phyloP scores from a whole-genome alignment of 1,284 basidiomycete genomes.

The Ganoderma meredithae region DNA sequence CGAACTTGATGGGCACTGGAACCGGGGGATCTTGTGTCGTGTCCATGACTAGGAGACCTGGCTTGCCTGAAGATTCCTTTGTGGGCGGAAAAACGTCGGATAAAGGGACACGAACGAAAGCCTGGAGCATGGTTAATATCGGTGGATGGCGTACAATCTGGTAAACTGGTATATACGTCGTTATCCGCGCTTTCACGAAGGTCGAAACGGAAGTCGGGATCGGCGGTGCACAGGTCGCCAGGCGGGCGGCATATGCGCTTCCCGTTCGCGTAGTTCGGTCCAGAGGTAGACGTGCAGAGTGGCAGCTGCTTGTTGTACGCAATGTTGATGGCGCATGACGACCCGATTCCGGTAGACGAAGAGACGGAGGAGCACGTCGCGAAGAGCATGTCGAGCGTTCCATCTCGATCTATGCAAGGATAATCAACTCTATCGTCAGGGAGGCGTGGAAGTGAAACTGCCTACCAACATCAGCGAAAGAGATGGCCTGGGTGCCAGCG shows the following conservation, averaged over 20 bases:
- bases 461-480: slow-evolving; percentile 93
- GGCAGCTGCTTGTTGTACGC: slow-evolving; percentile 94
- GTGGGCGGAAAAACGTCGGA: slow-evolving; percentile 62
- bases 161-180: slow-evolving; percentile 51
- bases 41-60: slow-evolving; percentile 74
- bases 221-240: slow-evolving; percentile 83
- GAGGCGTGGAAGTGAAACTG: background rate
- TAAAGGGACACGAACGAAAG: slow-evolving; percentile 74
- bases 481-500: slow-evolving; percentile 77
- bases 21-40: slow-evolving; percentile 67
- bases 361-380: slow-evolving; percentile 83
- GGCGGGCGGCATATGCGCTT: slow-evolving; percentile 75
- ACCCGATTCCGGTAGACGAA: slow-evolving; percentile 70
- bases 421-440: background rate
- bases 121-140: slow-evolving; percentile 46
- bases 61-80: slow-evolving; percentile 45
- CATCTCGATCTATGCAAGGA: slow-evolving; percentile 80
- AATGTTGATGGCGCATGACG: slow-evolving; percentile 86
- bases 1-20: slow-evolving; percentile 83
- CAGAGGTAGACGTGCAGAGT: slow-evolving; percentile 69
- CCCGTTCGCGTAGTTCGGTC: slow-evolving; percentile 56
- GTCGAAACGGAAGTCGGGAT: slow-evolving; percentile 84
- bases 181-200: slow-evolving; percentile 61
- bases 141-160: background rate
- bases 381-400: slow-evolving; percentile 96